phyloP scores from a whole-genome alignment of 352 stramenopile species.

The Phytophthora pisi region DNA sequence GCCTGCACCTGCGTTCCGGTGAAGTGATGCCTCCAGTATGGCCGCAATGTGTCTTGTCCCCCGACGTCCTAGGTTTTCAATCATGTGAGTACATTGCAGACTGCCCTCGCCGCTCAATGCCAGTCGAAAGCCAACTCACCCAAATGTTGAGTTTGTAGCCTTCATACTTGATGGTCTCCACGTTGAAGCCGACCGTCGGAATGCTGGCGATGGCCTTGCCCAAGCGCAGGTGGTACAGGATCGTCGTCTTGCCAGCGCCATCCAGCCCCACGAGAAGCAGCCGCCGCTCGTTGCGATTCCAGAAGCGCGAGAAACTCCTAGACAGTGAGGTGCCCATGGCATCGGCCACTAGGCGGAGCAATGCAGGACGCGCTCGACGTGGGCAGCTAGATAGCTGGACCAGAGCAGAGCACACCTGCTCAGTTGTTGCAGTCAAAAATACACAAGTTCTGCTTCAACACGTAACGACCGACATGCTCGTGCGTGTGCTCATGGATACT shows the following conservation, averaged over 20 bases:
- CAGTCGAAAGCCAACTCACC: conserved; percentile 33
- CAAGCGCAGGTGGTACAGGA: conserved; percentile 80
- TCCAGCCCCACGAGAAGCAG: conserved; percentile 81
- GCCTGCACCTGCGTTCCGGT: conserved; percentile 73
- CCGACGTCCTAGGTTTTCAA: conserved; percentile 65
- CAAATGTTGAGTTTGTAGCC: conserved; percentile 83
- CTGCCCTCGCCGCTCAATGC: background rate
- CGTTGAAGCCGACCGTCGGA: conserved; percentile 84
- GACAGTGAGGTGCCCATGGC: conserved; percentile 79
- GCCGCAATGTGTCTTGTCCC: conserved; percentile 76
- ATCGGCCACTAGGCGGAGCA: conserved; percentile 29
- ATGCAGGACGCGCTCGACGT: conserved; percentile 14
- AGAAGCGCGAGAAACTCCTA: conserved; percentile 66
- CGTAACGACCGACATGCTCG: no score
- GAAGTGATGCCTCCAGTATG: conserved; percentile 88
- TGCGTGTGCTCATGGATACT: background rate
- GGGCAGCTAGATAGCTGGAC: background rate
- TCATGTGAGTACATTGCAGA: background rate
- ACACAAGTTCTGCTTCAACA: no score
- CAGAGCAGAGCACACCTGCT: background rate
- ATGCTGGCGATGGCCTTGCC: conserved; percentile 82
- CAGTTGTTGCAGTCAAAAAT: background rate
- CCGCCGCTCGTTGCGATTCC: conserved; percentile 79
- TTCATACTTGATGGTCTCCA: conserved; percentile 78
- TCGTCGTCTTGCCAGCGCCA: conserved; percentile 81